Evolutionary conservation across 306 rosid genomes (phyloP), one percentile per base, ranked within the genome.

Genomic region (Delonix regia): DNA sequence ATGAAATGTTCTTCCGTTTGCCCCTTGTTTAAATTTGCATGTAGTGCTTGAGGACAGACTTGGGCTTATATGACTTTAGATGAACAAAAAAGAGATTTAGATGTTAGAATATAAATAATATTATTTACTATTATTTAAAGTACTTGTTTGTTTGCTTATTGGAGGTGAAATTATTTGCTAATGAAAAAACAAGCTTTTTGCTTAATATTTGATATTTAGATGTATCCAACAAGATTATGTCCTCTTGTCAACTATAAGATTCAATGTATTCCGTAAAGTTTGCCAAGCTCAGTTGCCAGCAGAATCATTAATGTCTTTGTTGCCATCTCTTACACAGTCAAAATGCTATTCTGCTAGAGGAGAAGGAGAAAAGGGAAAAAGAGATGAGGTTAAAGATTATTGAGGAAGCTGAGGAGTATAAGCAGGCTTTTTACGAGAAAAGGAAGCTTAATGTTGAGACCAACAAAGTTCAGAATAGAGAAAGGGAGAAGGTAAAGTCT

Each of bases 371-470:
- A 87, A 84, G 80, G 81, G 99, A 96, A 83, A 96, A 96, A 68
- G 99, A 96, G 81, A 68, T 83, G 88, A 90, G 99, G 85, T 84
- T 84, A 87, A 88, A 91, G 87, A 91, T 96, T 75, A 85, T 93
- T 59, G 98, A 91, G 85, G 99, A 96, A 85, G 99, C 98, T 34
- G 99, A 93, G 80, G 99, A 93, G 74, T 96, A 82, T 77, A 93
- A 83, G 71, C 76, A 55, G 30, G 89, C 90, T 69, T 96, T 96
- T 83, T 91, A 96, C 75, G 98, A 93, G 93, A 96, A 96, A 85
- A 93, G 97, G 82, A 93, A 93, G 94, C 86, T 90, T 55, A 96
- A 88, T 64, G 93, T 93, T 77, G 99, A 96, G 87, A 87, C 93
- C 81, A 90, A 84, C 86, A 93, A 87, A 83, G 90, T 87, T 79